Evolutionary conservation across 164 flowering plant genomes (phyloP).

Genomic region (grape (Vitis vinifera)): ASM3070453v1 NC_081814.1:13868001-13868500

Average conservation of each 20-base stretch:
- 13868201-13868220: slow-evolving; percentile 52
- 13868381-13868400: background rate
- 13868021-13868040: background rate
- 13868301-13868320: background rate
- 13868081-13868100: slow-evolving; percentile 60
- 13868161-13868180: slow-evolving; percentile 50
- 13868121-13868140: slow-evolving; percentile 92
- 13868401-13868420: background rate
- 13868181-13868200: slow-evolving; percentile 57
- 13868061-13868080: background rate
- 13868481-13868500: background rate
- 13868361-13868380: background rate
- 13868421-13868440: background rate
- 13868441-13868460: background rate
- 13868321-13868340: no score
- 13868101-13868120: slow-evolving; percentile 92
- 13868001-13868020: background rate
- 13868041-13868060: background rate
- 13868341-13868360: no score
- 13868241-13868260: no score
- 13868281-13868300: background rate
- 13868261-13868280: background rate
- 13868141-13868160: slow-evolving; percentile 45
- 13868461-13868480: background rate
- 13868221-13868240: slow-evolving; percentile 37